These are phyloP conservation scores for Aspergillus panamensis DNA, from an alignment of 495 filamentous ascomycete genomes.

Conservation along the genomic window DNA sequence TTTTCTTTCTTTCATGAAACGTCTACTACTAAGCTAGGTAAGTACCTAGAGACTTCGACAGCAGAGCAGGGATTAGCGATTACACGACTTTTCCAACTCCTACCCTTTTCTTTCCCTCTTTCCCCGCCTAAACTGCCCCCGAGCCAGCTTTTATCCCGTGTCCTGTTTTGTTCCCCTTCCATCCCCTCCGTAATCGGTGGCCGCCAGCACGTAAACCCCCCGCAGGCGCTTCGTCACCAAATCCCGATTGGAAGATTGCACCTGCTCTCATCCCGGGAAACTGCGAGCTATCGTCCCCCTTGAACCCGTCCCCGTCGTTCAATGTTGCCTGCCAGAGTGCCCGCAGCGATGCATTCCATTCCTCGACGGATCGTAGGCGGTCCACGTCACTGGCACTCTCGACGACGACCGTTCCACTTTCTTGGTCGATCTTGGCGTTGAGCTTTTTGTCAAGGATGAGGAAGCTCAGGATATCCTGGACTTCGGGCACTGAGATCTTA, in stretches of 20 bases:
- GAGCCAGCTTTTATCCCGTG: constrained; percentile 14
- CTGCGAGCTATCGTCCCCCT: constrained; percentile 35
- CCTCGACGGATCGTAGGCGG: constrained; percentile 66
- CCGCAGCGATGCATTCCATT: constrained; percentile 67
- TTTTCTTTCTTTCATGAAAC: too few species aligned
- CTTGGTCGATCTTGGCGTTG: constrained; percentile 84
- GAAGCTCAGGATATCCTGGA: constrained; percentile 89
- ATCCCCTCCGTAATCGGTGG: constrained; percentile 25
- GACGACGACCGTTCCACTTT: constrained; percentile 76
- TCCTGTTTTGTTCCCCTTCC: constrained; percentile 28
- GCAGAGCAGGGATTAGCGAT: constrained; percentile 1
- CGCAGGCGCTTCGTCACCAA: constrained; percentile 35
- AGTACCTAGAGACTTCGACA: too few species aligned
- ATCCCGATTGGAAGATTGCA: constrained; percentile 28
- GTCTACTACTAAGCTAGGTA: too few species aligned
- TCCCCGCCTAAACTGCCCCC: constrained; percentile 18
- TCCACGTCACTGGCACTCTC: constrained; percentile 70
- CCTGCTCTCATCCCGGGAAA: constrained; percentile 25
- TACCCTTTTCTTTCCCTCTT: too few species aligned
- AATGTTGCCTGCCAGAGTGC: constrained; percentile 63
- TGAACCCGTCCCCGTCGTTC: constrained; percentile 72
- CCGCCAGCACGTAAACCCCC: constrained; percentile 21
- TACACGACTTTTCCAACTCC: not conserved
- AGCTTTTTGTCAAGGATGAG: constrained; percentile 87
- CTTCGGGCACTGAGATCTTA: constrained; percentile 77